Percentiles rank a stretch among this genome's conserved stretches.
Evolutionary conservation across 495 filamentous ascomycete species (phyloP).

Genomic region (Neurospora cerealis): DNA sequence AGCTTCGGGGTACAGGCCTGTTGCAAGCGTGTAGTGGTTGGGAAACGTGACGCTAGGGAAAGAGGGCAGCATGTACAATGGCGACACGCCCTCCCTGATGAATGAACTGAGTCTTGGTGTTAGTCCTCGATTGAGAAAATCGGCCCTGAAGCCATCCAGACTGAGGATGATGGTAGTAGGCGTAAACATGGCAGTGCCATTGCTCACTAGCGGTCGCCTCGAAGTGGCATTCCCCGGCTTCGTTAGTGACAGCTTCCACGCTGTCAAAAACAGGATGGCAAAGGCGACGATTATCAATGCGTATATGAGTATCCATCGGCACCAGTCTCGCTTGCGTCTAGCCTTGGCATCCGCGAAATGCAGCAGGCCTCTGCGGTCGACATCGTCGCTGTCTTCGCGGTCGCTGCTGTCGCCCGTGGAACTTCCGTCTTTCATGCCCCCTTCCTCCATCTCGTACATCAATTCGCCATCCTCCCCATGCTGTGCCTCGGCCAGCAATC

Average conservation of each 20-base stretch:
- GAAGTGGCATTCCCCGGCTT: neutral
- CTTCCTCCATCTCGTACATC: constrained; percentile 86
- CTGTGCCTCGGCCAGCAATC: constrained; percentile 38
- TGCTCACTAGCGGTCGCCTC: constrained; percentile 39
- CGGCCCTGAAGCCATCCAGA: constrained; percentile 93
- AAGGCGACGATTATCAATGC: constrained; percentile 41
- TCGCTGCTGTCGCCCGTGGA: constrained; percentile 45
- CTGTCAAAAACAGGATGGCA: constrained; percentile 37
- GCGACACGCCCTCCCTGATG: constrained; percentile 74
- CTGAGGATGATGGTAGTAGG: constrained; percentile 93
- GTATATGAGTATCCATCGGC: constrained; percentile 44
- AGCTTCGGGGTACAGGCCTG: constrained; percentile 82
- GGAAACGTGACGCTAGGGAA: constrained; percentile 98
- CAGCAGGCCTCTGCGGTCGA: constrained; percentile 38
- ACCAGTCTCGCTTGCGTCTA: constrained; percentile 31
- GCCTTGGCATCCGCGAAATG: constrained; percentile 34
- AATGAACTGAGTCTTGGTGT: constrained; percentile 77
- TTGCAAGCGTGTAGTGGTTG: constrained; percentile 93
- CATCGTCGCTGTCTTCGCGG: constrained; percentile 43
- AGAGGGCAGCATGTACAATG: constrained; percentile 80
- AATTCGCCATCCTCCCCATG: constrained; percentile 60
- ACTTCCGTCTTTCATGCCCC: constrained; percentile 57
- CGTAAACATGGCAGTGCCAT: constrained; percentile 76
- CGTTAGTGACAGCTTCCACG: constrained; percentile 37
- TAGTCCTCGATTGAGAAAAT: constrained; percentile 74